Percentiles rank a stretch among this genome's conserved stretches.
These are phyloP conservation scores for Eutrema japonicum DNA, from an alignment of 345 rosid genomes.

Conservation along the genomic window DNA sequence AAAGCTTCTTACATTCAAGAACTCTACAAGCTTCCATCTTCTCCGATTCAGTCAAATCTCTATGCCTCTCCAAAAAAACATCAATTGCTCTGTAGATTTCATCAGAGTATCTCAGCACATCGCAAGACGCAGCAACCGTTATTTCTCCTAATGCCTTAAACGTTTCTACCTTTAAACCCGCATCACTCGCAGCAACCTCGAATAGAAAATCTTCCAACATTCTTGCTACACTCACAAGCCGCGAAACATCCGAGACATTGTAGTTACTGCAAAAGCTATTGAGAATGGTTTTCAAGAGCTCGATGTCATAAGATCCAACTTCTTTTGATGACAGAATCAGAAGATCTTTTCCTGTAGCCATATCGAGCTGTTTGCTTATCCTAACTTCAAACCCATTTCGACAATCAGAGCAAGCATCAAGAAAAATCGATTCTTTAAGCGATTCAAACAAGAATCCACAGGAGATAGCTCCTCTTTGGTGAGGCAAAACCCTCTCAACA, in stretches of 20 bases:
- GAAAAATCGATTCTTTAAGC: conserved; percentile 52
- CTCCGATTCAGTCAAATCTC: conserved; percentile 58
- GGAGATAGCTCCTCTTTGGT: conserved; percentile 54
- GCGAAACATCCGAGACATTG: conserved; percentile 29
- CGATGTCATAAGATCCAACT: conserved; percentile 56
- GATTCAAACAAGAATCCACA: conserved; percentile 61
- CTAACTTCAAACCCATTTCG: conserved; percentile 68
- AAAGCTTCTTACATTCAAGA: conserved; percentile 65
- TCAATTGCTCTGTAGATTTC: conserved; percentile 76
- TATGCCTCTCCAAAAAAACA: conserved; percentile 66
- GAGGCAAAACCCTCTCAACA: conserved; percentile 69
- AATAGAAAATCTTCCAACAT: conserved; percentile 67
- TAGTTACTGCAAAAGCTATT: conserved; percentile 57
- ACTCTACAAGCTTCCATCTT: conserved; percentile 66
- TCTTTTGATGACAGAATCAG: conserved; percentile 56
- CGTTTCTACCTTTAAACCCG: conserved; percentile 51
- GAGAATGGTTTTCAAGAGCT: conserved; percentile 62
- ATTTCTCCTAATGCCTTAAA: conserved; percentile 61
- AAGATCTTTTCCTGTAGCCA: conserved; percentile 64
- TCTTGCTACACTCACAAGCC: conserved; percentile 56
- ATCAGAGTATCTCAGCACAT: conserved; percentile 54
- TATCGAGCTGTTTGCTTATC: conserved; percentile 76
- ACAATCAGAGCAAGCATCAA: conserved; percentile 62
- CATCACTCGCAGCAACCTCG: conserved; percentile 60
- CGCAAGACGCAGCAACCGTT: conserved; percentile 52